phyloP scores from a whole-genome alignment of 305 asterid species.

The Fraxinus velutina region DNA sequence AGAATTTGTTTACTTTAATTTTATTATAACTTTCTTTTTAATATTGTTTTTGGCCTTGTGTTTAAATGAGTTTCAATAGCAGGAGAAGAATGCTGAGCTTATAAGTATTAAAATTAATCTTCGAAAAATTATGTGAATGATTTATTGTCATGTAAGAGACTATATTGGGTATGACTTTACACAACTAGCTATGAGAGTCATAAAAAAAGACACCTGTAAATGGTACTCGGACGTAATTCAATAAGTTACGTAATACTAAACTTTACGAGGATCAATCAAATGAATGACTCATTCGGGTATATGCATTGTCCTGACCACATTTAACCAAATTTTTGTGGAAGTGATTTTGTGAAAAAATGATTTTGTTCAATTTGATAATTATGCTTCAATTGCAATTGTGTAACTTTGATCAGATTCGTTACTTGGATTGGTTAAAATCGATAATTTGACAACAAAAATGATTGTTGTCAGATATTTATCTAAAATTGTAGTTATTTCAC shows the following conservation, averaged over 20 bases:
- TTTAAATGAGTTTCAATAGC: neutral
- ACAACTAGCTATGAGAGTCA: neutral
- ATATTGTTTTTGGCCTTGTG: neutral
- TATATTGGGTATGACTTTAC: neutral
- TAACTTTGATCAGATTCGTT: neutral
- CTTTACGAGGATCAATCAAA: neutral
- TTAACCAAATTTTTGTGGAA: neutral
- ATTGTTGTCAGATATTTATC: neutral
- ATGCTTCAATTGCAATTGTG: neutral
- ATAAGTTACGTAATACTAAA: neutral
- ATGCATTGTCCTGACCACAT: neutral
- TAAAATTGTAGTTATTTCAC: neutral
- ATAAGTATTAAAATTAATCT: neutral
- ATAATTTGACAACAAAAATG: neutral
- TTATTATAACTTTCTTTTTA: neutral
- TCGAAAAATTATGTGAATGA: neutral
- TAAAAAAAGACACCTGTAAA: neutral
- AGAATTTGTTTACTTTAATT: neutral
- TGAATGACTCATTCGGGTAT: neutral
- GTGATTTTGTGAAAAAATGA: neutral
- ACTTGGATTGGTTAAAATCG: neutral
- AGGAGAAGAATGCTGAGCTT: neutral
- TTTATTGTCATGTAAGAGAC: neutral
- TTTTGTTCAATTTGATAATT: neutral
- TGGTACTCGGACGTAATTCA: too few relatives aligned